These are phyloP conservation scores for Rhodomyrtus psidioides DNA, from an alignment of 441 rosid genomes.

Conservation along the genomic window DNA sequence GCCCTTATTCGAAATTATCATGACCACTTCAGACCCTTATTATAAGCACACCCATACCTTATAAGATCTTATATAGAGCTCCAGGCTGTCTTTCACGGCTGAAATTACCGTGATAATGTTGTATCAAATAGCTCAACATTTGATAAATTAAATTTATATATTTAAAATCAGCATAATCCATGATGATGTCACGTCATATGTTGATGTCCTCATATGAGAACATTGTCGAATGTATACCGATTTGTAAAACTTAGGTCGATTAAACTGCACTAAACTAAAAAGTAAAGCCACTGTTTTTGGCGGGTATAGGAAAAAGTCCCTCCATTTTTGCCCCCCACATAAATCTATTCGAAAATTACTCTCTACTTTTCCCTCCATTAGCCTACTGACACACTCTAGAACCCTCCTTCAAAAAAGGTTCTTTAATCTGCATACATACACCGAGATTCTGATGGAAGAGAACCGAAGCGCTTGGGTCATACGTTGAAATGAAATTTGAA, in stretches of 20 bases:
- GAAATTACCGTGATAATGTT: background rate
- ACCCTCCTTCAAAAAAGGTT: constrained; percentile 25
- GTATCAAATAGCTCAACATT: background rate
- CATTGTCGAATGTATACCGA: background rate
- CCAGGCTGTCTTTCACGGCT: too few relatives aligned
- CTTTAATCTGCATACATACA: too few relatives aligned
- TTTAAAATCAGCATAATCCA: rapidly evolving
- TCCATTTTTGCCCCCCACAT: constrained; percentile 11
- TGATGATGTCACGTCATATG: background rate
- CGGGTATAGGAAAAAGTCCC: constrained; percentile 31
- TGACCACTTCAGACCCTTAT: too few relatives aligned
- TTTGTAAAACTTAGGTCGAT: background rate
- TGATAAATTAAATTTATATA: background rate
- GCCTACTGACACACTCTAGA: constrained; percentile 8
- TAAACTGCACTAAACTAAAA: background rate
- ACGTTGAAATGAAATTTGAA: too few relatives aligned
- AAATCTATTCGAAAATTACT: background rate
- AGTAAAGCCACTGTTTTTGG: constrained; percentile 23
- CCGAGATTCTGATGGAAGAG: too few relatives aligned
- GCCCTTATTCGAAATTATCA: too few relatives aligned
- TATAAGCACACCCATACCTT: too few relatives aligned
- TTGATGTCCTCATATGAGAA: background rate
- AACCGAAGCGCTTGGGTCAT: too few relatives aligned
- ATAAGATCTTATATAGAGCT: too few relatives aligned
- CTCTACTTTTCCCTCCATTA: constrained; percentile 20